Evolutionary conservation across 805 yeast species (phyloP).

Genomic region (Pichia ethanolica): DNA sequence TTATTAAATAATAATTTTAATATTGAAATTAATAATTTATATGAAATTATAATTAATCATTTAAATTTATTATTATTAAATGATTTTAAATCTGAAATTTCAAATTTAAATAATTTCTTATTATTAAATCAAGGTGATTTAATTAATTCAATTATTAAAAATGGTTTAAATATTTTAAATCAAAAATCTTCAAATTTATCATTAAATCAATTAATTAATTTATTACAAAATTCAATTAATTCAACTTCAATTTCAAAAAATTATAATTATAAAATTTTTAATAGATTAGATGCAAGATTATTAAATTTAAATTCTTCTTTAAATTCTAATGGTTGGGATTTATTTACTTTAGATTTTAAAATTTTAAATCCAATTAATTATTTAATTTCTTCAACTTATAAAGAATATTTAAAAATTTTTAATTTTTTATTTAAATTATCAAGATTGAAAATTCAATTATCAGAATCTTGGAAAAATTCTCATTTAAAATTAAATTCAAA

Average conservation of each 20-base stretch:
- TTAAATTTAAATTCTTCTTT: constrained; percentile 56
- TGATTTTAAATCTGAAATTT: constrained; percentile 46
- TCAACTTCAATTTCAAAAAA: constrained; percentile 40
- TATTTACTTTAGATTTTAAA: constrained; percentile 77
- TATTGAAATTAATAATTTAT: constrained; percentile 28
- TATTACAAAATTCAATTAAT: constrained; percentile 57
- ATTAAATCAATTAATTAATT: constrained; percentile 55
- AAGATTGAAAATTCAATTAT: constrained; percentile 49
- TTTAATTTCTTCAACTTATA: constrained; percentile 44
- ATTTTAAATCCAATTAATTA: constrained; percentile 43
- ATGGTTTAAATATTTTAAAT: constrained; percentile 44
- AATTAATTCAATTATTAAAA: constrained; percentile 52
- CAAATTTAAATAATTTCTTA: constrained; percentile 55
- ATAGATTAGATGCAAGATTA: constrained; percentile 74
- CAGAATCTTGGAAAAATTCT: constrained; percentile 38
- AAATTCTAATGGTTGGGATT: constrained; percentile 67
- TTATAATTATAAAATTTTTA: constrained; percentile 32
- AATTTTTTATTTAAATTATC: constrained; percentile 78
- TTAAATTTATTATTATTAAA: constrained; percentile 44
- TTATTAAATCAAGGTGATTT: constrained; percentile 78
- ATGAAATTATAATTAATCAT: constrained; percentile 40
- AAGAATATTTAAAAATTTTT: constrained; percentile 71
- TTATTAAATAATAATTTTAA: neutral
- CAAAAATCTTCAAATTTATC: constrained; percentile 55
- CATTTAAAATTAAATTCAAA: constrained; percentile 10